Percentiles rank a stretch among this genome's conserved stretches.
Conservation (phyloP, 108 stramenopile species). For the Schizochytrium sp. region DNA sequence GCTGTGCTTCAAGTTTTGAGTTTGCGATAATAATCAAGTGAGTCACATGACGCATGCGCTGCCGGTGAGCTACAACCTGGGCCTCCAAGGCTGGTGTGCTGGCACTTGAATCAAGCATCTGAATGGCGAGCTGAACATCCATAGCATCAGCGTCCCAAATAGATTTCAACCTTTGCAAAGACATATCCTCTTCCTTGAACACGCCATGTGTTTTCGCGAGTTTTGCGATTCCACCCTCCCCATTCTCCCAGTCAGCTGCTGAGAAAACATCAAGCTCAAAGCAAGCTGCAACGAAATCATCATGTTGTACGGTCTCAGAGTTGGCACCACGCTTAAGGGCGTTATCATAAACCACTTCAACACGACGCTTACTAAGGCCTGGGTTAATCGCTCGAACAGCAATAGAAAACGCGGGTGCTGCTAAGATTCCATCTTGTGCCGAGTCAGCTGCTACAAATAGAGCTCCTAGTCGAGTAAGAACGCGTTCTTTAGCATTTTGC, state of each 20-base stretch:
- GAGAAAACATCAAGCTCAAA: neutral
- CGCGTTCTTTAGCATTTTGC: conserved; percentile 16
- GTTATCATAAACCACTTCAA: neutral
- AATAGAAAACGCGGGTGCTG: neutral
- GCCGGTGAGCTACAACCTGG: neutral
- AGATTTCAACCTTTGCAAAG: neutral
- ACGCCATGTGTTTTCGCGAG: conserved; percentile 2
- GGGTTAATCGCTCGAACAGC: neutral
- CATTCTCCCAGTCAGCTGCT: conserved; percentile 4
- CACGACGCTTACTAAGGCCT: conserved; percentile 25
- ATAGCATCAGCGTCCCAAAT: neutral
- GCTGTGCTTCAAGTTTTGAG: too few relatives aligned
- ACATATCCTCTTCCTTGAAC: neutral
- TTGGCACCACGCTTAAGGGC: neutral
- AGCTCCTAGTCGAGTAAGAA: neutral
- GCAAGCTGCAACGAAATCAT: conserved; percentile 26
- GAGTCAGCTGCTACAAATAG: conserved; percentile 2
- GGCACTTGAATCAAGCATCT: neutral
- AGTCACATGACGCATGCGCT: neutral
- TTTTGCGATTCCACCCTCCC: conserved; percentile 11
- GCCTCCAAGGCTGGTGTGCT: neutral
- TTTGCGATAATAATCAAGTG: neutral
- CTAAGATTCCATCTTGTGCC: neutral
- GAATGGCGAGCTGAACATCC: neutral
- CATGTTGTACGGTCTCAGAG: conserved; percentile 51